Evolutionary conservation across 1,284 basidiomycete genomes (phyloP).

Genomic region (Butyriboletus appendiculatus): DNA sequence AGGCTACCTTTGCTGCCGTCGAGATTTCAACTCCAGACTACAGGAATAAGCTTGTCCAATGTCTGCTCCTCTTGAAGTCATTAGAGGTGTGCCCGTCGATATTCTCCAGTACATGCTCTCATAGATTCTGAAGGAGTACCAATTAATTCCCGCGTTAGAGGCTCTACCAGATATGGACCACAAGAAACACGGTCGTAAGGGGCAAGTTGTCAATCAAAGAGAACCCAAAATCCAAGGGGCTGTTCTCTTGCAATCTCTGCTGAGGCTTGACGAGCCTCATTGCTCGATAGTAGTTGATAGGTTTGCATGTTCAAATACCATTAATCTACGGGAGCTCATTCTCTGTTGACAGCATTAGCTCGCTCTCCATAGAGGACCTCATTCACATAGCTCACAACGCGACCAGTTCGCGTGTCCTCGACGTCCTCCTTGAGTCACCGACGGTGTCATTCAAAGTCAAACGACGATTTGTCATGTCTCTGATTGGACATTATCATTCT

Average conservation of each 20-base stretch:
- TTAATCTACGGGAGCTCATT: constrained; percentile 12
- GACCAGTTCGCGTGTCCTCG: constrained; percentile 81
- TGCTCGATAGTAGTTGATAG: constrained; percentile 69
- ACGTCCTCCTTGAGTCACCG: constrained; percentile 71
- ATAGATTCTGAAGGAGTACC: constrained; percentile 40
- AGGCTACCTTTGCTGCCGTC: constrained; percentile 67
- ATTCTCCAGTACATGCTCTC: neutral
- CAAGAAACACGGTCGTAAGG: constrained; percentile 23
- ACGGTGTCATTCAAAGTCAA: constrained; percentile 68
- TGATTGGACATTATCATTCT: constrained; percentile 75
- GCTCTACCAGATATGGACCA: constrained; percentile 9
- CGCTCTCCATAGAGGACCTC: constrained; percentile 59
- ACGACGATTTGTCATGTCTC: constrained; percentile 68
- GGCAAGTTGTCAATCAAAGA: constrained; percentile 36
- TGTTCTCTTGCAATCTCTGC: constrained; percentile 78
- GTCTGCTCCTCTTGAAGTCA: constrained; percentile 63
- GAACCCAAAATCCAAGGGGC: constrained; percentile 85
- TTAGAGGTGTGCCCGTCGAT: constrained; percentile 44
- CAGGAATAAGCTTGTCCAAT: constrained; percentile 55
- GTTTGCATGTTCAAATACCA: constrained; percentile 39
- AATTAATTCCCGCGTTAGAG: constrained; percentile 10
- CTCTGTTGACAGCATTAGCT: constrained; percentile 50
- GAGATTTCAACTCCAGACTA: constrained; percentile 51
- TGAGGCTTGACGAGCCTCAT: constrained; percentile 65
- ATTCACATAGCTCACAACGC: constrained; percentile 70